Percentiles rank a stretch among this genome's conserved stretches.
Evolutionary conservation across 805 yeast species (phyloP).

Genomic region (Ogataea chonburiensis): DNA sequence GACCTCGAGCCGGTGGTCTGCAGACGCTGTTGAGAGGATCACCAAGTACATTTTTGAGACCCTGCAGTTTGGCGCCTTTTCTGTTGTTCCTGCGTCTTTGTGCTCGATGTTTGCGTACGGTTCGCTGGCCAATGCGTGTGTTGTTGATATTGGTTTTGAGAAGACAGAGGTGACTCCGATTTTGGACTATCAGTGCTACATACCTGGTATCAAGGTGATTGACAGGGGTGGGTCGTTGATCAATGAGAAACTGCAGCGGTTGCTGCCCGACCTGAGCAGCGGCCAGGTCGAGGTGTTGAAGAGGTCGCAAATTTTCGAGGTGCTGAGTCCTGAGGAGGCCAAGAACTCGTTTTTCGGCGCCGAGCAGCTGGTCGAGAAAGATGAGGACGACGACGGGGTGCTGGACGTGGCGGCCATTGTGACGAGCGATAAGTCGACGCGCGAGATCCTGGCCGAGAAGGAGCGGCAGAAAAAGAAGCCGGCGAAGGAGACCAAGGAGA

Average conservation of each 20-base stretch:
- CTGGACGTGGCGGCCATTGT: slow-evolving; percentile 90
- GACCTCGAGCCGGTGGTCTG: slow-evolving; percentile 69
- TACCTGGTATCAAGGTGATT: slow-evolving; percentile 42
- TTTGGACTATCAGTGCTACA: slow-evolving; percentile 64
- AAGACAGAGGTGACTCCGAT: slow-evolving; percentile 79
- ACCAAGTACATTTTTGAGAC: slow-evolving; percentile 75
- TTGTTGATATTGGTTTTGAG: slow-evolving; percentile 77
- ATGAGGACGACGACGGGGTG: slow-evolving; percentile 61
- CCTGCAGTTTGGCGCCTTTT: slow-evolving; percentile 68
- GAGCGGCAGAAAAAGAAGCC: slow-evolving; percentile 24
- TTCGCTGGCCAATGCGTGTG: slow-evolving; percentile 57
- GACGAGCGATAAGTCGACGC: slow-evolving; percentile 64
- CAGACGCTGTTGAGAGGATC: slow-evolving; percentile 61
- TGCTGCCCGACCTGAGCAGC: slow-evolving; percentile 57
- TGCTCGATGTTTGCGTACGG: slow-evolving; percentile 77
- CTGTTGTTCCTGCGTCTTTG: slow-evolving; percentile 64
- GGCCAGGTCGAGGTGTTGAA: slow-evolving; percentile 75
- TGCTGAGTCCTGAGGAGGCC: slow-evolving; percentile 65
- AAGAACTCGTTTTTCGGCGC: slow-evolving; percentile 60
- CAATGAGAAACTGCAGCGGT: slow-evolving; percentile 48
- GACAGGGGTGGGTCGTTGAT: slow-evolving; percentile 65
- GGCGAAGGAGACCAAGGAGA: slow-evolving; percentile 12
- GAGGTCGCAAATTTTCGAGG: slow-evolving; percentile 72
- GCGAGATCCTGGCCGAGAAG: slow-evolving; percentile 41
- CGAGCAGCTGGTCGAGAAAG: slow-evolving; percentile 40